These are phyloP conservation scores for Epichloe aotearoae DNA, from an alignment of 2,329 filamentous ascomycete species.

Conservation along the genomic window DNA sequence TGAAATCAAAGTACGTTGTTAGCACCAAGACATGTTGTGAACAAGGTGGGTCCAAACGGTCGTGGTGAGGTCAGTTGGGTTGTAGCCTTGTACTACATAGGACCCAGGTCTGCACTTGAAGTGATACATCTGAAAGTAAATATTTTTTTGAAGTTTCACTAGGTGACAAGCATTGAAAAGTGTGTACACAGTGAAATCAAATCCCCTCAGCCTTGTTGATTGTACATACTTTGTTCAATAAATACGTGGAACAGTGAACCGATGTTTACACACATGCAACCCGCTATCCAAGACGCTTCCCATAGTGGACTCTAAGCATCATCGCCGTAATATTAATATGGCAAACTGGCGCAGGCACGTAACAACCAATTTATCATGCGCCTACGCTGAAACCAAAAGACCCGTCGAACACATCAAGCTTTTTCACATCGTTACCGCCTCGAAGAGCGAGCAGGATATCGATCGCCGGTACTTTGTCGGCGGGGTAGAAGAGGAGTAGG, in stretches of 20 bases:
- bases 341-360: not conserved
- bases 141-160: too few relatives aligned
- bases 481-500: constrained; percentile 61
- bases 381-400: constrained; percentile 47
- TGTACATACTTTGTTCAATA: too few relatives aligned
- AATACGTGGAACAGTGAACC: not conserved
- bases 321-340: not conserved
- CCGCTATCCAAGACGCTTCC: too few relatives aligned
- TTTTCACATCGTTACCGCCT: constrained; percentile 27
- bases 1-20: not conserved
- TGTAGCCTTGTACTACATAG: too few relatives aligned
- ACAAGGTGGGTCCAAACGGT: not conserved
- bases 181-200: too few relatives aligned
- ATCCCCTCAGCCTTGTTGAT: too few relatives aligned
- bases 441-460: constrained; percentile 43
- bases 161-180: too few relatives aligned
- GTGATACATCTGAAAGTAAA: too few relatives aligned
- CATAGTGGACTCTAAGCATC: too few relatives aligned
- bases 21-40: not conserved
- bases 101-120: too few relatives aligned
- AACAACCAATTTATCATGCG: constrained; percentile 10
- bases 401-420: constrained; percentile 44
- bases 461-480: constrained; percentile 40
- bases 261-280: too few relatives aligned
- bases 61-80: too few relatives aligned